phyloP scores from a whole-genome alignment of 1,284 basidiomycete species.

The Agroathelia rolfsii region DNA sequence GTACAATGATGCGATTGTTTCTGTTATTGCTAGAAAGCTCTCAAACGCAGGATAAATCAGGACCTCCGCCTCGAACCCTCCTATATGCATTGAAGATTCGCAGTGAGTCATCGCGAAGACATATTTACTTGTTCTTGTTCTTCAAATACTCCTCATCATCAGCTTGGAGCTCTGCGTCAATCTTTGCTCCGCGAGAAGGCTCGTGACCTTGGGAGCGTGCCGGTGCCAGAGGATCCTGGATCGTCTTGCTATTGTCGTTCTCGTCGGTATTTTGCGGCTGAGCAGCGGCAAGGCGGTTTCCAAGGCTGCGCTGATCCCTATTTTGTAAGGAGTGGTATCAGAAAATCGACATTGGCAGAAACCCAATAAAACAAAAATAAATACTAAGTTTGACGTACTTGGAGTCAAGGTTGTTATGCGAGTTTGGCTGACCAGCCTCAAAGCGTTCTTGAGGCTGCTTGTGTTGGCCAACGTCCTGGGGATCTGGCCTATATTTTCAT shows the following conservation, averaged over 20 bases:
- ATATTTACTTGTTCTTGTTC: constrained; percentile 40
- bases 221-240: constrained; percentile 31
- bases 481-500: constrained; percentile 15
- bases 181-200: constrained; percentile 49
- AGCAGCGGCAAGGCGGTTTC: constrained; percentile 27
- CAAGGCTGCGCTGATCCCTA: constrained; percentile 32
- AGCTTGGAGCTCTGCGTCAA: constrained; percentile 46
- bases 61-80: too few relatives aligned
- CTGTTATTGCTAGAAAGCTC: too few relatives aligned
- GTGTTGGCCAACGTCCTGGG: constrained; percentile 10
- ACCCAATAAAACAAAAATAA: constrained; percentile 1
- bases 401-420: constrained; percentile 28
- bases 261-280: constrained; percentile 17
- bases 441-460: constrained; percentile 12
- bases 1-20: too few relatives aligned
- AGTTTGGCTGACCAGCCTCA: constrained; percentile 20
- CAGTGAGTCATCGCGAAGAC: too few relatives aligned
- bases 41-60: too few relatives aligned
- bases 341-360: too few relatives aligned
- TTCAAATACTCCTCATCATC: constrained; percentile 39
- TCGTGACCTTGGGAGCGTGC: constrained; percentile 45
- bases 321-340: too few relatives aligned
- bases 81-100: too few relatives aligned
- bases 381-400: constrained; percentile 21
- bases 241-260: constrained; percentile 16